These are phyloP conservation scores for Dendrobium officinale DNA, from an alignment of 106 monocot species.

Conservation along the genomic window DNA sequence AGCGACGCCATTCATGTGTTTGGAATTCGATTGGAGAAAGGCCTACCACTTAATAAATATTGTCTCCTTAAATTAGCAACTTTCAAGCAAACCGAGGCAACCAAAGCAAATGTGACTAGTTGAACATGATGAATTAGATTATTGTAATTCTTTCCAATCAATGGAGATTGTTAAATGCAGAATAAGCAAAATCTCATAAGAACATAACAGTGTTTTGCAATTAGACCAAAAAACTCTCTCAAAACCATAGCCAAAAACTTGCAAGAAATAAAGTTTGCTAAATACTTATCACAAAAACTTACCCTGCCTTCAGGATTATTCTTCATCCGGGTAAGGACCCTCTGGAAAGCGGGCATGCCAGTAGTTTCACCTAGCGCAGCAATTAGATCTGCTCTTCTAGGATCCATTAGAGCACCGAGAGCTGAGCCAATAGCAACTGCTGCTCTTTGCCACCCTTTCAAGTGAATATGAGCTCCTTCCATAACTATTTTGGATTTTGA, in stretches of 20 bases:
- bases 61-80: no score
- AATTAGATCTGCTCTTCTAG: slow-evolving; percentile 88
- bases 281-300: slow-evolving; percentile 6
- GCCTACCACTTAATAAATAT: no score
- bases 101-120: no score
- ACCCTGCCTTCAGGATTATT: slow-evolving; percentile 74
- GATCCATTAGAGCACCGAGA: slow-evolving; percentile 75
- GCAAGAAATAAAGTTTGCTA: not conserved
- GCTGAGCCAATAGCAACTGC: slow-evolving; percentile 83
- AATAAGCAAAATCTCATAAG: no score
- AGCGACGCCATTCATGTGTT: no score
- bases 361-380: slow-evolving; percentile 98
- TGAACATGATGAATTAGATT: no score
- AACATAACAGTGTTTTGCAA: no score
- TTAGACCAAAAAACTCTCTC: no score
- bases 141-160: no score
- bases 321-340: slow-evolving; percentile 73
- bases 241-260: not conserved
- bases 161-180: no score
- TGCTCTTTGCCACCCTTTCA: slow-evolving; percentile 89
- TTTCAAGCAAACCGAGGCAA: no score
- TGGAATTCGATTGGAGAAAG: no score
- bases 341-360: slow-evolving; percentile 71
- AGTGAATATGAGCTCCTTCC: slow-evolving; percentile 39
- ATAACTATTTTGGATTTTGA: slow-evolving; percentile 15